Evolutionary conservation across 129 eudicot species (phyloP).

Genomic region (Apium graveolens): DNA sequence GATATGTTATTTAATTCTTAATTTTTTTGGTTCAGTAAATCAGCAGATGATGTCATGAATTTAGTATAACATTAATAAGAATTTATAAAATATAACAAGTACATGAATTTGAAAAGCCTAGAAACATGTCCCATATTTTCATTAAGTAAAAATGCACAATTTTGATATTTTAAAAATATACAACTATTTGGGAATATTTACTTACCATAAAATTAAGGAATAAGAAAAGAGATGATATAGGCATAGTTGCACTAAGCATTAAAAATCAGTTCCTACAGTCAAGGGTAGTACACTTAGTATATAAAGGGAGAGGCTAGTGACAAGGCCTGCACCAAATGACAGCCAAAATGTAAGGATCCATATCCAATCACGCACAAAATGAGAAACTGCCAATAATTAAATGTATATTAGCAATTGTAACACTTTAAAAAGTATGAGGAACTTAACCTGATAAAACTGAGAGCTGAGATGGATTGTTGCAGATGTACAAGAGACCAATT

Average conservation of each 20-base stretch:
- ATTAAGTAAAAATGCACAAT: background rate
- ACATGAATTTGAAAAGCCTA: background rate
- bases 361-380: slow-evolving; percentile 1
- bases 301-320: slow-evolving; percentile 97
- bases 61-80: background rate
- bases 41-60: too few relatives aligned
- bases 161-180: background rate
- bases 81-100: background rate
- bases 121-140: background rate
- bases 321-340: slow-evolving; percentile 96
- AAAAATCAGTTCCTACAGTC: slow-evolving; percentile 51
- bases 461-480: too few relatives aligned
- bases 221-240: slow-evolving; percentile 80
- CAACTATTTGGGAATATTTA: background rate
- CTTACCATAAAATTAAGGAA: slow-evolving; percentile 91
- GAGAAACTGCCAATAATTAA: slow-evolving; percentile 1
- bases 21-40: too few relatives aligned
- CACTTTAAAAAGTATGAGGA: background rate
- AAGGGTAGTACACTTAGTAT: slow-evolving; percentile 89
- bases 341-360: slow-evolving; percentile 53
- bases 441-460: slow-evolving; percentile 78
- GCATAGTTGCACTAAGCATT: slow-evolving; percentile 77
- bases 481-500: too few relatives aligned
- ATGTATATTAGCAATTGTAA: background rate
- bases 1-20: too few relatives aligned